Evolutionary conservation across 805 yeast species (phyloP).

Genomic region (Metschnikowia peoriensis): DNA sequence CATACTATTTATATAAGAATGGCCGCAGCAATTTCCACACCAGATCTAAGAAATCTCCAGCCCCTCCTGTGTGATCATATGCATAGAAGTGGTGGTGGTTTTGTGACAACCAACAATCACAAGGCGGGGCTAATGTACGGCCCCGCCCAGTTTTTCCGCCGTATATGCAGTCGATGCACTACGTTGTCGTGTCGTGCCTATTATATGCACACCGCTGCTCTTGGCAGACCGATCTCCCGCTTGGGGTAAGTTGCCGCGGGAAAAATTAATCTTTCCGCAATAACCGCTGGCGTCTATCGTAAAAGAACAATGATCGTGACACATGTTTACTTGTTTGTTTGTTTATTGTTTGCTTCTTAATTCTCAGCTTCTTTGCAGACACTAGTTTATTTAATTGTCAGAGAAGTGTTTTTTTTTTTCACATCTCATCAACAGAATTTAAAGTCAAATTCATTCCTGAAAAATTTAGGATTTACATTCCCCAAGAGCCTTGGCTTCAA

Average conservation of each 20-base stretch:
- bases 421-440: too few relatives aligned
- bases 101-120: not conserved
- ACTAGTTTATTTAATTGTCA: too few relatives aligned
- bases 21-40: too few relatives aligned
- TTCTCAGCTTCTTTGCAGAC: too few relatives aligned
- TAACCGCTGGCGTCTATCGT: not conserved
- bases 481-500: too few relatives aligned
- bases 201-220: not conserved
- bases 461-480: too few relatives aligned
- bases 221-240: not conserved
- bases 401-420: too few relatives aligned
- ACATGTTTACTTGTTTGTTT: not conserved
- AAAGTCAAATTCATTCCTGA: too few relatives aligned
- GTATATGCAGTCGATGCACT: not conserved
- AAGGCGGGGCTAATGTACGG: not conserved
- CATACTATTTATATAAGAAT: too few relatives aligned
- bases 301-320: not conserved
- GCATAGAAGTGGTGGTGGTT: not conserved
- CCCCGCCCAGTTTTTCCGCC: not conserved
- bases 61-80: not conserved
- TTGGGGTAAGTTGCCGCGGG: not conserved
- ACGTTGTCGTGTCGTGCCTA: not conserved
- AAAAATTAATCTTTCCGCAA: not conserved
- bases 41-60: not conserved
- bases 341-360: too few relatives aligned